Conservation (phyloP, 306 rosid genomes). For the Begonia peltatifolia region DNA sequence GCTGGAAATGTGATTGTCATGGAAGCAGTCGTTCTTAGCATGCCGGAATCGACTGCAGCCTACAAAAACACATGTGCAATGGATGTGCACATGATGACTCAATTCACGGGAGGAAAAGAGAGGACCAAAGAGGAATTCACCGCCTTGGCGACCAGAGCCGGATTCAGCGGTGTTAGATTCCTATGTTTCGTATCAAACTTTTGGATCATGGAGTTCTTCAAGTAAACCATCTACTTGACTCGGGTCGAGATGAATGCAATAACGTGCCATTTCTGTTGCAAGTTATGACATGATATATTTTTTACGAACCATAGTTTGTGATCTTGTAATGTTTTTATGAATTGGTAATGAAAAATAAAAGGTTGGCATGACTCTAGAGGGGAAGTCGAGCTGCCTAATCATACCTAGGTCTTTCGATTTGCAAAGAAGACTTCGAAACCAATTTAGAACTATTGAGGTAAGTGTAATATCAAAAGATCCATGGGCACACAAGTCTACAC, state of each 20-base stretch:
- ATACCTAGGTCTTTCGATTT: too few species aligned
- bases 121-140: conserved; percentile 25
- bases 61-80: conserved; percentile 2
- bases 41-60: conserved; percentile 13
- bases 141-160: conserved; percentile 30
- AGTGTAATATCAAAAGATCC: too few species aligned
- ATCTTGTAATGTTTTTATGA: not conserved
- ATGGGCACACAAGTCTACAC: too few species aligned
- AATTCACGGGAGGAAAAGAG: conserved; percentile 37
- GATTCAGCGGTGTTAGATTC: conserved; percentile 31
- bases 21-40: conserved; percentile 22
- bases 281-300: too few species aligned
- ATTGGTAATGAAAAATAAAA: too few species aligned
- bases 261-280: too few species aligned
- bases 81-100: conserved; percentile 39
- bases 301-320: too few species aligned
- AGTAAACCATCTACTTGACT: conserved; percentile 5
- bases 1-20: conserved; percentile 40
- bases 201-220: conserved; percentile 46
- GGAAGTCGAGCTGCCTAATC: too few species aligned
- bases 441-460: too few species aligned
- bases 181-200: conserved; percentile 16
- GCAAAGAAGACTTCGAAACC: too few species aligned
- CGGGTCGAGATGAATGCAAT: too few species aligned
- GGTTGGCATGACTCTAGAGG: too few species aligned